Evolutionary conservation across 2,329 filamentous ascomycete genomes (phyloP).

Genomic region (Incumbomyces lentus): DNA sequence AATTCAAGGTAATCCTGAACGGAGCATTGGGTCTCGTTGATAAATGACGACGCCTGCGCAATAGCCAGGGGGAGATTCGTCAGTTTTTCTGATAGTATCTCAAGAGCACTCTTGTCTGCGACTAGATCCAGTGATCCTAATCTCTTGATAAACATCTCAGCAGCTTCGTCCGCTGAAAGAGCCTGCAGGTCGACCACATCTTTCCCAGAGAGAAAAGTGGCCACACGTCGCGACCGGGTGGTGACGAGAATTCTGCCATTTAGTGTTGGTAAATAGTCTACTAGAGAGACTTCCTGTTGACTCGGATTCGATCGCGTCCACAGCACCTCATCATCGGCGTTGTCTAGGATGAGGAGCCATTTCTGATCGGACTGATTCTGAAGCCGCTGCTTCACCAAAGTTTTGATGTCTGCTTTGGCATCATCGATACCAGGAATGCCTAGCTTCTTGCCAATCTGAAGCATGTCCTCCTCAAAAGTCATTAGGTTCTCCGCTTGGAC

Average conservation of each 20-base stretch:
- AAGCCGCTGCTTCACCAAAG: conserved; percentile 4
- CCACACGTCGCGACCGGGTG: conserved; percentile 10
- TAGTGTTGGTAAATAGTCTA: neutral
- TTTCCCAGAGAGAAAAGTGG: neutral
- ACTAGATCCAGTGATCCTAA: conserved; percentile 14
- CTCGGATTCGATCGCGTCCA: no score
- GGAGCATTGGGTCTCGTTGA: conserved; percentile 19
- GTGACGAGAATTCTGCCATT: conserved; percentile 18
- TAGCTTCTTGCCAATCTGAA: conserved; percentile 5
- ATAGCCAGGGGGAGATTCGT: conserved; percentile 25
- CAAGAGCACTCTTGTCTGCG: conserved; percentile 5
- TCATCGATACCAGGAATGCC: conserved; percentile 7
- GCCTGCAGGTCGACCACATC: conserved; percentile 2
- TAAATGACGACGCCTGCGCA: conserved; percentile 24
- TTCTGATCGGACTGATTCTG: neutral
- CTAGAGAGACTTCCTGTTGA: no score
- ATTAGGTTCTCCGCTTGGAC: conserved; percentile 1
- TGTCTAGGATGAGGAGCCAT: no score
- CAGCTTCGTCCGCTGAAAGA: conserved; percentile 11
- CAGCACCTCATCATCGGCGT: no score
- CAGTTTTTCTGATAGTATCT: conserved; percentile 18
- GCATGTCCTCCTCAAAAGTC: conserved; percentile 10
- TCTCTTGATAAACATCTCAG: conserved; percentile 12
- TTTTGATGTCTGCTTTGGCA: conserved; percentile 8
- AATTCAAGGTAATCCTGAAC: conserved; percentile 11